Percentiles rank a stretch among this genome's conserved stretches.
Evolutionary conservation across 2,329 filamentous ascomycete species (phyloP).

Genomic region (Xylariaceae sp.): DNA sequence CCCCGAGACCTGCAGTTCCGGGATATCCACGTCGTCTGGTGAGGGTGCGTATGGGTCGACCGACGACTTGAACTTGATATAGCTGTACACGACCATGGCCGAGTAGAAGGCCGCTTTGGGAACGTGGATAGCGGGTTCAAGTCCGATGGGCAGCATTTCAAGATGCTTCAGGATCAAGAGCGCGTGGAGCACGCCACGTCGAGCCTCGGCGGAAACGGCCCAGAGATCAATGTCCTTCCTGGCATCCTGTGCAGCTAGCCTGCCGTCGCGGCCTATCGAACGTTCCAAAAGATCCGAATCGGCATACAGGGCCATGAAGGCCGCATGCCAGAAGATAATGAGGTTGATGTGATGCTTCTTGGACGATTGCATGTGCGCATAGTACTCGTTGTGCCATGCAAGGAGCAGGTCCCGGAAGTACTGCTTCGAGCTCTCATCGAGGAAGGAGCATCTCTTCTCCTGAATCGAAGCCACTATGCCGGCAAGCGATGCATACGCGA

Average conservation of each 20-base stretch:
- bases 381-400: constrained; percentile 13
- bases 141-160: constrained; percentile 15
- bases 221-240: constrained; percentile 6
- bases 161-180: constrained; percentile 10
- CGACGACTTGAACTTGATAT: constrained; percentile 13
- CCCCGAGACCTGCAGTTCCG: constrained; percentile 10
- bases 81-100: constrained; percentile 13
- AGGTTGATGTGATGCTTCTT: constrained; percentile 15
- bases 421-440: constrained; percentile 10
- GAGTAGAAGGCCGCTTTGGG: constrained; percentile 15
- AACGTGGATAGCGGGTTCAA: constrained; percentile 15
- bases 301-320: constrained; percentile 13
- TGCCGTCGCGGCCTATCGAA: constrained; percentile 13
- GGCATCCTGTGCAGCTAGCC: constrained; percentile 9
- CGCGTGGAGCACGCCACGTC: constrained; percentile 12
- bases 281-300: constrained; percentile 11
- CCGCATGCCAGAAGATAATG: constrained; percentile 14
- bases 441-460: constrained; percentile 9
- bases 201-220: constrained; percentile 10
- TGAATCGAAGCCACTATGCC: constrained; percentile 14
- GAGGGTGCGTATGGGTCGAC: constrained; percentile 7
- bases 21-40: constrained; percentile 11
- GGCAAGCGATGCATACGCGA: constrained; percentile 14
- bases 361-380: constrained; percentile 9
- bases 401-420: constrained; percentile 11